These are phyloP conservation scores for Gynandropsis gynandra DNA, from an alignment of 345 rosid species.

Conservation along the genomic window DNA sequence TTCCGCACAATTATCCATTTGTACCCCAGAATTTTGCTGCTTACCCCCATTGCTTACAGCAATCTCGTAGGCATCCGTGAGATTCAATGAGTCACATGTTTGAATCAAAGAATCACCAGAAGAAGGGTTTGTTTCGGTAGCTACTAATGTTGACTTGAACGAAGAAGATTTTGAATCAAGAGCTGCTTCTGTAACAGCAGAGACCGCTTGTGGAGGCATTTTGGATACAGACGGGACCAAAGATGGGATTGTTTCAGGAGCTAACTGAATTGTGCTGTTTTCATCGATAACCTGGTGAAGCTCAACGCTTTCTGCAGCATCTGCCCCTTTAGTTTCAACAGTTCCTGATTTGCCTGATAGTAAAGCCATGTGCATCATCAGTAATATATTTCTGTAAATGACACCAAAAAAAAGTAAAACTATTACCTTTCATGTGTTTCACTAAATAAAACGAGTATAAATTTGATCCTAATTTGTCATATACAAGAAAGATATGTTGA, in stretches of 20 bases:
- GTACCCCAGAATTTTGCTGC: conserved; percentile 44
- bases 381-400: conserved; percentile 1
- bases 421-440: neutral
- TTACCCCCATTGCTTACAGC: conserved; percentile 55
- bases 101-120: conserved; percentile 32
- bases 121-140: conserved; percentile 32
- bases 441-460: neutral
- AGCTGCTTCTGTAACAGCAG: conserved; percentile 18
- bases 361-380: conserved; percentile 12
- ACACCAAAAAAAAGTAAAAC: too few relatives aligned
- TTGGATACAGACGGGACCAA: conserved; percentile 30
- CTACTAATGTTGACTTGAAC: conserved; percentile 28
- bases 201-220: conserved; percentile 4
- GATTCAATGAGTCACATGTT: conserved; percentile 46
- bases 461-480: conserved; percentile 2
- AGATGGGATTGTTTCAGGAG: conserved; percentile 28
- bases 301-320: conserved; percentile 21
- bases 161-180: conserved; percentile 24
- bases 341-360: conserved; percentile 34
- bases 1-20: conserved; percentile 51
- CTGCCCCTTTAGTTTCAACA: conserved; percentile 26
- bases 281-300: conserved; percentile 17
- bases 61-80: conserved; percentile 74
- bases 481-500: conserved; percentile 1
- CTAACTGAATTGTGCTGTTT: conserved; percentile 11